These are phyloP conservation scores for Oenanthe javanica DNA, from an alignment of 140 eudicot genomes.

Conservation along the genomic window DNA sequence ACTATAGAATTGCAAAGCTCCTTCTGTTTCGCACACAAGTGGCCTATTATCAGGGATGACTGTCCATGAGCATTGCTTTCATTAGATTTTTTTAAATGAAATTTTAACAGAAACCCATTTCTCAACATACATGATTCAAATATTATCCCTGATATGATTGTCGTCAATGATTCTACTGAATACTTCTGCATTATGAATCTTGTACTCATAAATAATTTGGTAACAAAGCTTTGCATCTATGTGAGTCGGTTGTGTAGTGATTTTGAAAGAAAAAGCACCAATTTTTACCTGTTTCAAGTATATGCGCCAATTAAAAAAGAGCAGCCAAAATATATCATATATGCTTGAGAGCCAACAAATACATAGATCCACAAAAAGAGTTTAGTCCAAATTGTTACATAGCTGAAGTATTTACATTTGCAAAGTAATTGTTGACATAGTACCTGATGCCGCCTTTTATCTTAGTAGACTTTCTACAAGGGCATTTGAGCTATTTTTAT, in stretches of 20 bases:
- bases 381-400: neutral
- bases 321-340: neutral
- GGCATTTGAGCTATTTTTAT: too few relatives aligned
- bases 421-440: too few relatives aligned
- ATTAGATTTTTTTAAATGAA: neutral
- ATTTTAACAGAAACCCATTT: neutral
- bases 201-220: constrained; percentile 92
- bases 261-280: constrained; percentile 94
- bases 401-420: too few relatives aligned
- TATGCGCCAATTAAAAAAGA: constrained; percentile 40
- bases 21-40: neutral
- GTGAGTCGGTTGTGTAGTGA: constrained; percentile 76
- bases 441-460: too few relatives aligned
- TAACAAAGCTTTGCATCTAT: constrained; percentile 97
- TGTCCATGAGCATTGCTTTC: neutral
- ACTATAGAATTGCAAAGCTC: neutral
- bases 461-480: too few relatives aligned
- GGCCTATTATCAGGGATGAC: neutral
- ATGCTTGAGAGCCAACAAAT: neutral
- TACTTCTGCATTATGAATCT: constrained; percentile 99
- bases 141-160: neutral
- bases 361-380: neutral
- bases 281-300: constrained; percentile 84
- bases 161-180: neutral
- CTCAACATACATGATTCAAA: neutral